Evolutionary conservation across 2,329 filamentous ascomycete genomes (phyloP), one percentile per base, ranked within the genome.

Genomic region (Pseudohalonectria lignicola): DNA sequence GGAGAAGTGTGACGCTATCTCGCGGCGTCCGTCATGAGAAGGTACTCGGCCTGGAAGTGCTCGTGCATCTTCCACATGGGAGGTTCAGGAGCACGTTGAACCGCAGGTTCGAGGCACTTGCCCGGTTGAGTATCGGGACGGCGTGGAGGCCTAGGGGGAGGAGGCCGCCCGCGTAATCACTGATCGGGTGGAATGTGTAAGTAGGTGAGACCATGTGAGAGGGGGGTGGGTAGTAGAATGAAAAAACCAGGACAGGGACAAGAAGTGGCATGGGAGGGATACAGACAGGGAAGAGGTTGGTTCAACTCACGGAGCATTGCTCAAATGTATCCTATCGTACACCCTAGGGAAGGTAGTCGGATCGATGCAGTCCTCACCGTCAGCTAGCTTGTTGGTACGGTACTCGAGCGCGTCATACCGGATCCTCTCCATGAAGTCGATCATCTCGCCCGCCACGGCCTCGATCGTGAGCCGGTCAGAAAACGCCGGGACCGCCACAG

Each of bases 271-370:
- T n/a, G n/a, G n/a, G n/a, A n/a, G n/a, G n/a, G n/a, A n/a, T n/a
- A n/a, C n/a, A n/a, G n/a, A n/a, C n/a, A n/a, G n/a, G n/a, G n/a
- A n/a, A n/a, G n/a, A n/a, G n/a, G n/a, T n/a, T n/a, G n/a, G n/a
- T n/a, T n/a, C n/a, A n/a, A 50, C 48, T 39, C 45, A 53, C 47
- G 53, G 52, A 15, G 54, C 46, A 26, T 56, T 55, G 46, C 51
- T 56, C 49, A 53, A 45, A 28, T 54, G 49, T 8, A 56, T 49
- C 7, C 47, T 36, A 33, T 55, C 52, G 36, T 52, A 56, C 12
- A 32, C 39, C 9, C 39, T 37, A 3, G 52, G 54, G 43, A 51
- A 57, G 2, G 21, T 39, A 12, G 40, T 45, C 11, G 45, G 41
- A 38, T 49, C 45, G 10, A 37, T n/a, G n/a, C n/a, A 38, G 15